Conservation (phyloP, 148 eudicot species). For the Mesembryanthemum crystallinum region DNA sequence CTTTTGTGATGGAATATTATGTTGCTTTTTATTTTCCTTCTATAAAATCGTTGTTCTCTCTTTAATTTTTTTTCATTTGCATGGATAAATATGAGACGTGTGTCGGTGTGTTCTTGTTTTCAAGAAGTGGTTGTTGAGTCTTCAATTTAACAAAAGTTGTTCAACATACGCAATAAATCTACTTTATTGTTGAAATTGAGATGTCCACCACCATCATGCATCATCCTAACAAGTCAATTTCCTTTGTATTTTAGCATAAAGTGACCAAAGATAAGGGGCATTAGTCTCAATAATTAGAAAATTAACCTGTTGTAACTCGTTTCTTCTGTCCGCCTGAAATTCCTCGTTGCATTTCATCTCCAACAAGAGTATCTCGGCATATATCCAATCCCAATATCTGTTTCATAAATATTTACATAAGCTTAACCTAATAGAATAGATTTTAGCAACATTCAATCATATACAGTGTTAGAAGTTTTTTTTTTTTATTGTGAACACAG, state of each 20-base stretch:
- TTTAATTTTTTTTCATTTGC: too few relatives aligned
- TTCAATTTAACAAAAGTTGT: conserved; percentile 11
- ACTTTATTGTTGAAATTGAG: background rate
- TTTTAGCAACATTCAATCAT: background rate
- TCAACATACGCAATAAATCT: conserved; percentile 1
- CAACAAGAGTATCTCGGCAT: conserved; percentile 91
- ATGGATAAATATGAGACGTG: background rate
- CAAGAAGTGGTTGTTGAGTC: conserved; percentile 9
- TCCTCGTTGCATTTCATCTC: conserved; percentile 89
- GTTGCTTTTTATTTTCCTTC: background rate
- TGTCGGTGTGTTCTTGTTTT: background rate
- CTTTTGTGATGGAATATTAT: too few relatives aligned
- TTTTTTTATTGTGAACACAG: too few relatives aligned
- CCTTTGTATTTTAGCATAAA: background rate
- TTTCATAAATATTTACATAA: background rate
- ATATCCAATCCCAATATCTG: conserved; percentile 92
- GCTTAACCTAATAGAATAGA: too few relatives aligned
- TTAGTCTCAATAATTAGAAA: background rate
- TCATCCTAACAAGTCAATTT: background rate
- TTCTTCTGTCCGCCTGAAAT: conserved; percentile 95
- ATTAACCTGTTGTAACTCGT: conserved; percentile 85
- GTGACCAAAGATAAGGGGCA: background rate
- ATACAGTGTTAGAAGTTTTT: too few relatives aligned
- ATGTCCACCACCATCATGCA: background rate
- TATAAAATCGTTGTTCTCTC: background rate